Percentiles rank a stretch among this genome's conserved stretches.
These are phyloP conservation scores for Clavispora santaluciae DNA, from an alignment of 805 yeast genomes.

Conservation along the genomic window DNA sequence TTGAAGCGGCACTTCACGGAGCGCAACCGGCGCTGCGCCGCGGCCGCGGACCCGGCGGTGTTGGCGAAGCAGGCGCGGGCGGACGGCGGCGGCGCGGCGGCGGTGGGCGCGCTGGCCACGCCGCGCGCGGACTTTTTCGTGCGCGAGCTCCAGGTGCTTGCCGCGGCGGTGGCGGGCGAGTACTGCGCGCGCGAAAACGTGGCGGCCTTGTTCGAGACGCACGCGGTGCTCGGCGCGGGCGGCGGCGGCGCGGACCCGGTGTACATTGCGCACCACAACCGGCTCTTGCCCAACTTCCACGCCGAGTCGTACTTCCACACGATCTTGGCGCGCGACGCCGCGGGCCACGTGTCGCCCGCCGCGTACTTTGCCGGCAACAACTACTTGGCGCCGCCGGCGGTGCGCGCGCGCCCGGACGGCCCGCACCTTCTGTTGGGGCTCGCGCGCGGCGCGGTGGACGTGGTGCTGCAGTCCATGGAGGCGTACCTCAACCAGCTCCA, in stretches of 20 bases:
- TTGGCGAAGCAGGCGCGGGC: neutral
- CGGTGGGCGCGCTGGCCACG: constrained; percentile 1
- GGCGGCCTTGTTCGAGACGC: constrained; percentile 18
- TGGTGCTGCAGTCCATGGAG: constrained; percentile 23
- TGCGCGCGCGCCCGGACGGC: constrained; percentile 12
- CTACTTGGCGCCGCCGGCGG: constrained; percentile 18
- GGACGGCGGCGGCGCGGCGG: neutral
- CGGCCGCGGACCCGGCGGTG: constrained; percentile 6
- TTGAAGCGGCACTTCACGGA: constrained; percentile 28
- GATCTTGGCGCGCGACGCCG: constrained; percentile 28
- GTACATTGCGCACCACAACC: constrained; percentile 30
- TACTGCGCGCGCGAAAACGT: constrained; percentile 17
- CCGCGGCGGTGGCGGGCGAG: constrained; percentile 20
- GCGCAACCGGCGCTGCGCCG: constrained; percentile 28
- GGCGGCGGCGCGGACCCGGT: constrained; percentile 20
- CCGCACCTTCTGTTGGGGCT: constrained; percentile 23
- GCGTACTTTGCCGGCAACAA: constrained; percentile 32
- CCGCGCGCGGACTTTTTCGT: constrained; percentile 17
- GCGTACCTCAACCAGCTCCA: constrained; percentile 36
- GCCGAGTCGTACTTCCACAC: constrained; percentile 35
- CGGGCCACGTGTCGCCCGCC: constrained; percentile 30
- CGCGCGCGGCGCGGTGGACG: constrained; percentile 23
- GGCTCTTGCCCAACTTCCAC: constrained; percentile 30
- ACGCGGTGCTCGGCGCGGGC: constrained; percentile 15
- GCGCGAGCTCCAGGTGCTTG: constrained; percentile 23